These are phyloP conservation scores for Sporothrix mexicana DNA, from an alignment of 2,329 filamentous ascomycete genomes.

Conservation along the genomic window DNA sequence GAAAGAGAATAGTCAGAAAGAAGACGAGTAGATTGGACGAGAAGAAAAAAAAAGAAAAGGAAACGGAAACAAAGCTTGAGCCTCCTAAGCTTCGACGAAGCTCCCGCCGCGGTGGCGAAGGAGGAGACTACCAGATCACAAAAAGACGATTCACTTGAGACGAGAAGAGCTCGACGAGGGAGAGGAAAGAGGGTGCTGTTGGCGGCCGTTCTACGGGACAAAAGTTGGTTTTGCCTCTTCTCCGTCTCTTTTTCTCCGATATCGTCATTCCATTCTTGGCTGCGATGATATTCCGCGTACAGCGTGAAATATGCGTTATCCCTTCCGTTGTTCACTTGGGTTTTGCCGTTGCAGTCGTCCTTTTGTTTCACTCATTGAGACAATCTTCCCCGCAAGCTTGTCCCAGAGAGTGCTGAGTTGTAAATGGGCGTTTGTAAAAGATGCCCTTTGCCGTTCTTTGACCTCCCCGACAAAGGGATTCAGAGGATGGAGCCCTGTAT, in stretches of 20 bases:
- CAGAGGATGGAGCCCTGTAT: background rate
- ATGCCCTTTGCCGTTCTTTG: background rate
- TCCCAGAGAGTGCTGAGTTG: background rate
- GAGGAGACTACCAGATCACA: background rate
- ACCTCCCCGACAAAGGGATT: background rate
- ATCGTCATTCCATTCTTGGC: constrained; percentile 1
- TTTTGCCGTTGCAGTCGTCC: background rate
- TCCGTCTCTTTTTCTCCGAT: background rate
- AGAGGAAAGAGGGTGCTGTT: background rate
- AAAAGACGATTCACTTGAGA: background rate
- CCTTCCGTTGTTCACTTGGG: background rate
- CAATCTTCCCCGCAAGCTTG: background rate
- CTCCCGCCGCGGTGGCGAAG: constrained; percentile 11
- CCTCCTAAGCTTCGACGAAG: background rate
- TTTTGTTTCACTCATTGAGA: background rate
- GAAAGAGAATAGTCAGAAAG: background rate
- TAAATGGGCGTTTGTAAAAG: background rate
- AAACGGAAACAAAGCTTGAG: background rate
- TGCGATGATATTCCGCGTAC: background rate
- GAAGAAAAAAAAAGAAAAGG: background rate
- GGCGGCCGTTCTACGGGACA: constrained; percentile 18
- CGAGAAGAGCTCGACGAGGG: background rate
- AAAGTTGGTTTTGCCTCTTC: constrained; percentile 17
- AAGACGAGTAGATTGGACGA: background rate
- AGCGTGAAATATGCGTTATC: background rate